Base-by-base conservation (phyloP, 1,284 basidiomycete genomes). In the Phlebopus sp. region DNA sequence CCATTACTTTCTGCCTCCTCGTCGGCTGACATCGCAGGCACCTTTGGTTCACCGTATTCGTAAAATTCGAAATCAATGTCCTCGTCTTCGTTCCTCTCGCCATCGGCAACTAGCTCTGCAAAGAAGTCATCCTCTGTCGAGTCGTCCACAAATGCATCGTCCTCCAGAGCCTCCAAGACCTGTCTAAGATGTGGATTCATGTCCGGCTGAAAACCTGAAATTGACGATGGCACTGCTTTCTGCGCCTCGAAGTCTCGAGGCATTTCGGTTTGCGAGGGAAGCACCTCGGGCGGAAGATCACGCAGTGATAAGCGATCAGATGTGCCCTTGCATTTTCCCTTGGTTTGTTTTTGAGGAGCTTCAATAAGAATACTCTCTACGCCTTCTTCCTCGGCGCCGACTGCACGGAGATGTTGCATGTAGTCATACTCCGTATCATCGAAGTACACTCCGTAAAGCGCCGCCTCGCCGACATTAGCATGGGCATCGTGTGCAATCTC, bases 351-450 rank as follows among this genome's bases (percentile, higher is more conserved):
- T 70, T 69, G 57, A 5, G 86, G 84, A 14, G 85, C 90, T 55
- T 90, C 85, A 38, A 95, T 75, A 52, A 92, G 75, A 31, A 88
- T 67, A 54, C 81, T 86, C 32, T 90, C 88, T 9, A 90, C 80
- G 4, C 86, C 88, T 35, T 88, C 89, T 60, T 86, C 84, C 53
- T 83, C 75, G 4, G 77, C 55, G 4, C 91, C 92, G 36, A 92
- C 81, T 1, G 80, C 63, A 18, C 90, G 84, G 31, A 99, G 77
- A 71, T 99, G 97, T 69, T 96, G 89, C 92, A 98, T 96, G 74
- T 99, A 99, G 69, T 99, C 92, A 73, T 99, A 99, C 48, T 92
- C 81, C n/a, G 92, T 91, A 63, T 99, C 96, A 70, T 99, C 95
- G 72, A 83, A 99, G 71, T 93, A 94, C 62, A 99, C 75, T 9